phyloP scores from a whole-genome alignment of 176 grass and related monocot genomes.

The Oryza brachyantha region DNA sequence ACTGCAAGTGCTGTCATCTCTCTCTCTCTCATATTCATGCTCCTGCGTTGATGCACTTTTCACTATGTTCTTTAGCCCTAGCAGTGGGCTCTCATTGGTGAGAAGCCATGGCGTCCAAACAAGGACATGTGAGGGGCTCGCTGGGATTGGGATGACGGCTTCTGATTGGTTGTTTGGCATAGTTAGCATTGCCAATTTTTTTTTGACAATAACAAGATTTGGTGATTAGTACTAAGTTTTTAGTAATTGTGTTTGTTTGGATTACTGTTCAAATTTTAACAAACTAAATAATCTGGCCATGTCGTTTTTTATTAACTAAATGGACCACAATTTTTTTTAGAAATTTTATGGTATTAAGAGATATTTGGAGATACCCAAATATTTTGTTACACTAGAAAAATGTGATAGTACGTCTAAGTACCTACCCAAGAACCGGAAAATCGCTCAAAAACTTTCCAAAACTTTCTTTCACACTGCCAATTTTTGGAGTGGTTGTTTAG shows the following conservation, averaged over 20 bases:
- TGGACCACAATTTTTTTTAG: not conserved
- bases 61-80: not conserved
- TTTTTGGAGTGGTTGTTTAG: not conserved
- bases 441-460: not conserved
- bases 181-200: too few relatives aligned
- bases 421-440: not conserved
- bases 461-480: too few relatives aligned
- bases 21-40: not conserved
- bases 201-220: too few relatives aligned
- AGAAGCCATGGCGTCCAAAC: not conserved
- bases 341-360: not conserved
- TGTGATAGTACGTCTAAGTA: too few relatives aligned
- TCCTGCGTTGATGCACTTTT: not conserved
- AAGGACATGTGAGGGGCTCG: not conserved
- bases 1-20: conserved; percentile 10
- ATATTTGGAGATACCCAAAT: not conserved
- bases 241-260: not conserved
- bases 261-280: not conserved
- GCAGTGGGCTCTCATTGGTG: not conserved
- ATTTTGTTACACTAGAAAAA: too few relatives aligned
- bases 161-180: not conserved
- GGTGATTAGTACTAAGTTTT: too few relatives aligned
- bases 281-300: not conserved
- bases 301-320: not conserved
- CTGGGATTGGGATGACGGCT: not conserved